These are phyloP conservation scores for Gonium pectorale DNA, from an alignment of 139 green algal genomes.

Conservation along the genomic window DNA sequence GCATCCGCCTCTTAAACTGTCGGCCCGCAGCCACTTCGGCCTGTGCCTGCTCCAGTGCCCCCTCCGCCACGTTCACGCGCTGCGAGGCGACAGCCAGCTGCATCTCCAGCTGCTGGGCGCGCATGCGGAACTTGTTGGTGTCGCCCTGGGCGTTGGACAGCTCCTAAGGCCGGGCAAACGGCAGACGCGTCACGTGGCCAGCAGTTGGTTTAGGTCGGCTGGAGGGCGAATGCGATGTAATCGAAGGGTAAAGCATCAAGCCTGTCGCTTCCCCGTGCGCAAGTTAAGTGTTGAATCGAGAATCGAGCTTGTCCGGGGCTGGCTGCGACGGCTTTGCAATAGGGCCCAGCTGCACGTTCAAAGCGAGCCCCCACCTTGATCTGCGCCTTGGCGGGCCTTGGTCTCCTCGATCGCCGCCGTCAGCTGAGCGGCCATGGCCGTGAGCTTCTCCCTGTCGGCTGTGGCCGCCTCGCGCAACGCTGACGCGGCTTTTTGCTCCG, in stretches of 20 bases:
- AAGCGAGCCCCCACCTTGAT: background rate
- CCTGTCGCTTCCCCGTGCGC: no score
- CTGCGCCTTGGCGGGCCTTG: slow-evolving; percentile 15
- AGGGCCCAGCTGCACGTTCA: no score
- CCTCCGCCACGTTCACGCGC: slow-evolving; percentile 44
- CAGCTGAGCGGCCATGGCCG: background rate
- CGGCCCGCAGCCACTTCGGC: slow-evolving; percentile 18
- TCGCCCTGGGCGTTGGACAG: slow-evolving; percentile 21
- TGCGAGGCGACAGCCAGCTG: slow-evolving; percentile 44
- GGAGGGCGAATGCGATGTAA: no score
- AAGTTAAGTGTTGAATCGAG: no score
- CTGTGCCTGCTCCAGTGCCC: slow-evolving; percentile 38
- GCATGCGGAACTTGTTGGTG: background rate
- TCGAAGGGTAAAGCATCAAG: no score
- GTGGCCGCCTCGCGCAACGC: background rate
- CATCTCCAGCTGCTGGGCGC: slow-evolving; percentile 26
- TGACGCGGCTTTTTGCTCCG: background rate
- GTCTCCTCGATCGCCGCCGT: background rate
- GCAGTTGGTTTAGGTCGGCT: no score
- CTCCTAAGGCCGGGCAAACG: no score
- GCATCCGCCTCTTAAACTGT: slow-evolving; percentile 21
- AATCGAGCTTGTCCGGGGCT: no score
- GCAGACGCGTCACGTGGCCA: no score
- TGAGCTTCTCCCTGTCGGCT: background rate
- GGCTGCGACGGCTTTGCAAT: no score